Conservation (phyloP, 805 yeast genomes). For the Priceomyces medius region DNA sequence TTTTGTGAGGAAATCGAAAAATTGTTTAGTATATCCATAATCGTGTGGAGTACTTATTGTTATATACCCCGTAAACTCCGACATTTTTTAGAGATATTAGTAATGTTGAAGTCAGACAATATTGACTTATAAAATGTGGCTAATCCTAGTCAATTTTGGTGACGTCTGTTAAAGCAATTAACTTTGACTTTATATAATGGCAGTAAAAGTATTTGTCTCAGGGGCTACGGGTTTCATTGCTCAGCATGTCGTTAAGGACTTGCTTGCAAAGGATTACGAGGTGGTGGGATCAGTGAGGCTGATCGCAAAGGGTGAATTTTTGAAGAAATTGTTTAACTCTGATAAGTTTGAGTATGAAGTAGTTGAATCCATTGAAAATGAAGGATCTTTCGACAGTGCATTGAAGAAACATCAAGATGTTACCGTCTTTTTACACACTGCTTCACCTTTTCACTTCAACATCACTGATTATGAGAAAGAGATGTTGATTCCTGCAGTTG, state of each 20-base stretch:
- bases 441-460: constrained; percentile 55
- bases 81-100: too few species aligned
- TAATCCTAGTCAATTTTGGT: too few species aligned
- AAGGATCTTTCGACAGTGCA: constrained; percentile 46
- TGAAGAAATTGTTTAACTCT: constrained; percentile 29
- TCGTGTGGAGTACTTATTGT: too few species aligned
- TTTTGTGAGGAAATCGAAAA: too few species aligned
- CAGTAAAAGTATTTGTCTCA: constrained; percentile 40
- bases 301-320: constrained; percentile 40
- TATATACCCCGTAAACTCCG: too few species aligned
- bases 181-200: too few species aligned
- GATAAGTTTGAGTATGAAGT: constrained; percentile 41
- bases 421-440: constrained; percentile 56
- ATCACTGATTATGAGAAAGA: constrained; percentile 48
- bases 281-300: constrained; percentile 56
- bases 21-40: too few species aligned
- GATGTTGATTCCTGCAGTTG: constrained; percentile 53
- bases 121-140: too few species aligned
- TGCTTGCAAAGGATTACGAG: constrained; percentile 39
- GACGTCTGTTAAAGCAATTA: too few species aligned
- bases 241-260: constrained; percentile 44
- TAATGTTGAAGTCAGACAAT: too few species aligned
- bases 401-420: constrained; percentile 51
- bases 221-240: constrained; percentile 61
- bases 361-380: constrained; percentile 47